Evolutionary conservation across 202 grass and related monocot genomes (phyloP).

Genomic region (Brachypodium distachyon): DNA sequence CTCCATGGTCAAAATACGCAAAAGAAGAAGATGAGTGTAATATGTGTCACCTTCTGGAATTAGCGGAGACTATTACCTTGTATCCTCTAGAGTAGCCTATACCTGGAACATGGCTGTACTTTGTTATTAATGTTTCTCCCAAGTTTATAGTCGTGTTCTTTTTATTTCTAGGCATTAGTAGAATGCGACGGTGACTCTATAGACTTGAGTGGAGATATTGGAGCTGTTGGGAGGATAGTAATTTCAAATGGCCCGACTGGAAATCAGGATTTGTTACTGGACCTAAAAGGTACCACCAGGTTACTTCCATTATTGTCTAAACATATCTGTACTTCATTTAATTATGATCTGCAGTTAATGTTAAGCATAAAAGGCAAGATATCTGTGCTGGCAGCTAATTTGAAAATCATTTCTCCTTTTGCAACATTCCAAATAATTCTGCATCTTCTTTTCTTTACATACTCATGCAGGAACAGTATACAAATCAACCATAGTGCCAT

Average conservation of each 20-base stretch:
- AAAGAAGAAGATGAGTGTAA: neutral
- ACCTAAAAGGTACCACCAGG: conserved; percentile 71
- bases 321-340: neutral
- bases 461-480: conserved; percentile 78
- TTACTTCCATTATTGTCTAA: neutral
- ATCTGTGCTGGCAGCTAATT: neutral
- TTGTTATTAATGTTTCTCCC: neutral
- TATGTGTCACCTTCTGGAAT: neutral
- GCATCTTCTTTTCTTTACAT: conserved; percentile 8
- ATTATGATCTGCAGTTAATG: conserved; percentile 2
- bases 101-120: neutral
- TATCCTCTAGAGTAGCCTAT: neutral
- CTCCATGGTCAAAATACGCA: neutral
- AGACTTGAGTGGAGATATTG: conserved; percentile 93
- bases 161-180: conserved; percentile 68
- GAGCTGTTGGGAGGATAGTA: conserved; percentile 81
- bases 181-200: conserved; percentile 96
- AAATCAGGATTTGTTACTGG: conserved; percentile 75
- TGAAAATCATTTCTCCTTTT: conserved; percentile 6
- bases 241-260: conserved; percentile 65
- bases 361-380: neutral
- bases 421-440: neutral
- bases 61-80: neutral
- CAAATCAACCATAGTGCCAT: conserved; percentile 87
- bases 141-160: conserved; percentile 18